These are phyloP conservation scores for Myxozyma monticola DNA, from an alignment of 805 yeast genomes.

Conservation along the genomic window DNA sequence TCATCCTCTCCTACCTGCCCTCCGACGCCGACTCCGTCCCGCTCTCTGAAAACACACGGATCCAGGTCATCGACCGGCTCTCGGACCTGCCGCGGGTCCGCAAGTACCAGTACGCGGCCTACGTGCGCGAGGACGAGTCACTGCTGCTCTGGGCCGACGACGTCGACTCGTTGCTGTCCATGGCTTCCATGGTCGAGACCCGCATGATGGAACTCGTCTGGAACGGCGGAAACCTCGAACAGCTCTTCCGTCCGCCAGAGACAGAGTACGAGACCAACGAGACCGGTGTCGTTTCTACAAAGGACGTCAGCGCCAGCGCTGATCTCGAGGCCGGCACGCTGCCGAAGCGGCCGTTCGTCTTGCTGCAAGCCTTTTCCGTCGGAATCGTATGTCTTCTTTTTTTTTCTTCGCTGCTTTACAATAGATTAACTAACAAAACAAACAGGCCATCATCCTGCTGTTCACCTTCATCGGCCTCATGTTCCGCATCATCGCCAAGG, in stretches of 20 bases:
- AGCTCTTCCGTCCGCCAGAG: constrained; percentile 5
- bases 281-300: not conserved
- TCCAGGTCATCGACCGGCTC: constrained; percentile 21
- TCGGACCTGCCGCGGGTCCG: constrained; percentile 23
- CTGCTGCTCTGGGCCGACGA: constrained; percentile 25
- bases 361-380: constrained; percentile 18
- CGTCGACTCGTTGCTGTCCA: constrained; percentile 3
- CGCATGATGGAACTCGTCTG: constrained; percentile 27
- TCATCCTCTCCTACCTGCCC: constrained; percentile 15
- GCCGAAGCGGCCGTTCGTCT: constrained; percentile 4
- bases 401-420: not conserved
- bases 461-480: constrained; percentile 18
- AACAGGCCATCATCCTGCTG: constrained; percentile 9
- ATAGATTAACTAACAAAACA: not conserved
- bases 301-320: not conserved
- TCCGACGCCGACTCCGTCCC: constrained; percentile 13
- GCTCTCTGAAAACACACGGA: constrained; percentile 20
- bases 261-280: not conserved
- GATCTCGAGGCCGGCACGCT: constrained; percentile 5
- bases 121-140: constrained; percentile 15
- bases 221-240: constrained; percentile 6
- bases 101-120: constrained; percentile 22
- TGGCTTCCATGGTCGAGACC: constrained; percentile 16
- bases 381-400: constrained; percentile 11
- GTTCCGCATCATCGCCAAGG: constrained; percentile 19